A percentile compares a stretch with the other conserved stretches of the same genome.
Evolutionary conservation across 257 asterid species (phyloP).

Genomic region (Ilex aquifolium): DNA sequence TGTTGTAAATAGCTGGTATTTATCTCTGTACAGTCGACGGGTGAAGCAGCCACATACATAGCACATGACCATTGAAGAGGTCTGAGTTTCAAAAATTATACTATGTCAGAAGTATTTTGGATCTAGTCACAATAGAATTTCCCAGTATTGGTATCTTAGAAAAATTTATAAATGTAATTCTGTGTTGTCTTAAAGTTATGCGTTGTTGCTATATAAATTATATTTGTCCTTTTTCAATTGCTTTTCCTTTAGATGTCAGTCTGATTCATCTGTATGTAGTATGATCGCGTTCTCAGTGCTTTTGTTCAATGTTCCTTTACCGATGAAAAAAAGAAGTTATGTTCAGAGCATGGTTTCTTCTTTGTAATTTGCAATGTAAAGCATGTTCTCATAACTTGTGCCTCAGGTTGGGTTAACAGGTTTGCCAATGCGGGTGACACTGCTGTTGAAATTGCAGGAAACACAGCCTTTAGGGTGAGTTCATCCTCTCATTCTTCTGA

Average conservation of each 20-base stretch:
- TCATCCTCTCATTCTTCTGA: background rate
- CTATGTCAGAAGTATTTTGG: no score
- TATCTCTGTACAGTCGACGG: no score
- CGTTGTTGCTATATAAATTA: background rate
- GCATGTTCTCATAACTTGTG: conserved; percentile 11
- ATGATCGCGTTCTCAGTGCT: background rate
- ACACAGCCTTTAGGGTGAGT: conserved; percentile 60
- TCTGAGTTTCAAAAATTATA: no score
- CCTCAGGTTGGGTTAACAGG: conserved; percentile 52
- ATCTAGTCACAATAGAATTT: no score
- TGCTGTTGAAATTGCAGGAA: background rate
- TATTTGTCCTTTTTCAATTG: background rate
- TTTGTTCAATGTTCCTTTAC: background rate
- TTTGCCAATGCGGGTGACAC: conserved; percentile 36
- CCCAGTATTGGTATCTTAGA: no score
- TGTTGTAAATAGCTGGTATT: no score
- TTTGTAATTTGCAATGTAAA: background rate
- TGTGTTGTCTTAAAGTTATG: no score
- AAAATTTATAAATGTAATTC: no score
- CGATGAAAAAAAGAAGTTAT: no score
- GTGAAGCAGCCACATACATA: no score
- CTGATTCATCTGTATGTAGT: background rate
- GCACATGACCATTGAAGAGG: no score
- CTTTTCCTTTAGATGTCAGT: background rate
- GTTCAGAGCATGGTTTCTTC: no score